Base-by-base conservation (phyloP, 345 rosid species). In the Sisymbrium irio region DNA sequence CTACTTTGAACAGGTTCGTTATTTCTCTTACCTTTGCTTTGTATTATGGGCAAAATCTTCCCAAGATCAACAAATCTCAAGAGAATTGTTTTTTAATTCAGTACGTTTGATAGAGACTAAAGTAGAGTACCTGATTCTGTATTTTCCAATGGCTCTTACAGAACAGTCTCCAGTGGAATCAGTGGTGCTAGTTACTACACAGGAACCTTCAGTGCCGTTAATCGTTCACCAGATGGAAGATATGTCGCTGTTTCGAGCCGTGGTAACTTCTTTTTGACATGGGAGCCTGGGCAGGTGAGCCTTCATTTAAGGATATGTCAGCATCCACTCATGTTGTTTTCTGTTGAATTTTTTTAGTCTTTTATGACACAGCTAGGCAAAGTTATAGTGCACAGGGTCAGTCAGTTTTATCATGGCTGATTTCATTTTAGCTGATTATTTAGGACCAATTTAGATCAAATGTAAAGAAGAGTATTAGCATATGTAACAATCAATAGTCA, bases 141-240 rank as follows among this genome's bases (percentile, higher is more conserved):
- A 40, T 69, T 69, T 65, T 62, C 54, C 59, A 3, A 82, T 87
- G 72, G 79, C n/a, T 73, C 75, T 77, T 91, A 69, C 98, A 91
- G 97, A 86, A 94, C 97, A 85, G 98, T 94, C 45, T 94, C 98
- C 15, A 91, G 97, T 64, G 96, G 98, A 65, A 94, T 94, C 45
- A 91, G 98, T 84, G 98, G 98, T 72, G 98, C 98, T 36, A 94
- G 98, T 76, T 94, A 94, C 78, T 94, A 94, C 69, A 89, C 96
- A 0, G 97, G 97, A 75, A 89, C 96, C 19, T 94, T 94, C 77
- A 94, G 91, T 76, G 87, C 93, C 0, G 96, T 91, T 40, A 94
- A 94, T 61, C 91, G 98, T 65, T 91, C 98, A 62, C 96, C 98
- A 18, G 89, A 87, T 69, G 98, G 97, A 79, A 87, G 63, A 80